Evolutionary conservation across 768 basidiomycete genomes (phyloP).

Genomic region (Russula sp.): DNA sequence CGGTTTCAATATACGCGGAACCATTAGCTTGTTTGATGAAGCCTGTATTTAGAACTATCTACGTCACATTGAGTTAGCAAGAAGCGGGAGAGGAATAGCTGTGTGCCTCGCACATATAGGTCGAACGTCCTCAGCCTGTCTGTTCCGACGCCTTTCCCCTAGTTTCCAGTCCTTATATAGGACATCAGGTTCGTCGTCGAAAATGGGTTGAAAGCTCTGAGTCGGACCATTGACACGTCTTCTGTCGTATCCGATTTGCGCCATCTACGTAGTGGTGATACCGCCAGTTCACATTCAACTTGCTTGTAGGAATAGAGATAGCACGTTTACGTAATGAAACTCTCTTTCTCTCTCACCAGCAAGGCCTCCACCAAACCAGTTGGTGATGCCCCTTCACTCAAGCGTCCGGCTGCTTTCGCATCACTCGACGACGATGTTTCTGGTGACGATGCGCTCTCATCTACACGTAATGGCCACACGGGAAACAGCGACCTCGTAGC

Average conservation of each 20-base stretch:
- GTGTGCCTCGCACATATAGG: slow-evolving; percentile 67
- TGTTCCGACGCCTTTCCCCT: slow-evolving; percentile 42
- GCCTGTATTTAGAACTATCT: slow-evolving; percentile 79
- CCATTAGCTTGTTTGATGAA: slow-evolving; percentile 92
- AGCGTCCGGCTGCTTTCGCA: slow-evolving; percentile 57
- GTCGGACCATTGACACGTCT: slow-evolving; percentile 90
- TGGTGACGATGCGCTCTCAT: slow-evolving; percentile 41
- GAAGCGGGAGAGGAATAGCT: not conserved
- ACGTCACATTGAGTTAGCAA: slow-evolving; percentile 11
- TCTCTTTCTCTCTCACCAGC: slow-evolving; percentile 75
- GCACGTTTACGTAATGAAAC: slow-evolving; percentile 53
- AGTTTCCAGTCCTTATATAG: slow-evolving; percentile 29
- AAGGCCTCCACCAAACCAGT: slow-evolving; percentile 50
- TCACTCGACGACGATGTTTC: slow-evolving; percentile 59
- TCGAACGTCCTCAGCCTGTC: slow-evolving; percentile 61
- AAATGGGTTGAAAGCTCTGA: slow-evolving; percentile 64
- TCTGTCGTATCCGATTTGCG: slow-evolving; percentile 65
- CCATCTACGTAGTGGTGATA: slow-evolving; percentile 7
- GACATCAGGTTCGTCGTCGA: slow-evolving; percentile 33
- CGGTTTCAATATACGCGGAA: slow-evolving; percentile 93
- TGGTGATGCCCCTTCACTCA: slow-evolving; percentile 42
- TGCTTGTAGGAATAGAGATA: not conserved
- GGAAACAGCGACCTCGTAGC: slow-evolving; percentile 53
- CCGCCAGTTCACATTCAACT: not conserved
- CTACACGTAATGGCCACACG: slow-evolving; percentile 36